Base-by-base conservation (phyloP, 805 yeast species). In the Blastobotrys robertii region DNA sequence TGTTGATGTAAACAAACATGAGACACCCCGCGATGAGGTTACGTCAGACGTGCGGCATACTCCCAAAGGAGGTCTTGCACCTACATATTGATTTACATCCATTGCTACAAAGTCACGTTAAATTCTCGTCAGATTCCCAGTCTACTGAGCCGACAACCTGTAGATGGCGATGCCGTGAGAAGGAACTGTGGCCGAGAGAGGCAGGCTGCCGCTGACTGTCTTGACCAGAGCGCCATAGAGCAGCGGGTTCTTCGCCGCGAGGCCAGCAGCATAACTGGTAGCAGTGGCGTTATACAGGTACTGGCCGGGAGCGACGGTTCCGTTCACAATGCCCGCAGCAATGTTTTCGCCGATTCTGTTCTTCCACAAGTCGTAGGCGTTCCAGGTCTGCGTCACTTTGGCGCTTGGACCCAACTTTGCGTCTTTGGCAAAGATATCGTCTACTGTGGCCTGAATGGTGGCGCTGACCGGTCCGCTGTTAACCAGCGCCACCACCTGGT, bases 131-230 rank as follows among this genome's bases (percentile, higher is more conserved):
- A 4, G 25, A 19, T 19, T 19, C 25, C 25, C 25, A n/a, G n/a
- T 19, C 25, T 19, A 19, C 25, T 19, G 25, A 19, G 25, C 25
- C 25, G 37, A 34, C 12, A 38, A 5, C 13, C 41, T 16, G 41
- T 28, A 38, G 14, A 38, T 15, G 9, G 34, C 28, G 15, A 34
- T 38, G 9, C 25, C 34, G 35, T 38, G 41, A 3, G 41, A 38
- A 11, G 30, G 30, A 10, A 38, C n/a, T 28, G 29, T 30, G 5
- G 22, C 19, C 8, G 33, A 19, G 30, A 11, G n/a, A 13, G 19
- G 12, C n/a, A 13, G n/a, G 22, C 40, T 31, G 29, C 13, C 38
- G 29, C 30, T 36, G 6, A 19, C 14, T 8, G 14, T 22, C 30
- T 22, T 12, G n/a, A 9, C 30, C 38, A n/a, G 29, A 6, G 13